A percentile compares a stretch with the other conserved stretches of the same genome.
Conservation (phyloP, 305 asterid species). For the Fraxinus xanthoxyloides region DNA sequence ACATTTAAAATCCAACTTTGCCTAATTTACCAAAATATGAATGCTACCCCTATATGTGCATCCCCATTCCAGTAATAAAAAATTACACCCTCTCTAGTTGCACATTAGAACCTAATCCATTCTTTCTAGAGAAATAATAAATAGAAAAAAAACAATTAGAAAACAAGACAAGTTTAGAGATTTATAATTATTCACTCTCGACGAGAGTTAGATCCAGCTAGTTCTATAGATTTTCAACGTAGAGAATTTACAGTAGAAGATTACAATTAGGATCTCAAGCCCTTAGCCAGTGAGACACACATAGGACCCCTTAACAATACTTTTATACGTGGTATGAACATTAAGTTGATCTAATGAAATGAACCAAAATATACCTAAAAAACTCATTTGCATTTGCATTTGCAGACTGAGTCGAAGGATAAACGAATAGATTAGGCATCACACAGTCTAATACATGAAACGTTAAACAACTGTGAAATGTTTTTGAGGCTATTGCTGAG, state of each 20-base stretch:
- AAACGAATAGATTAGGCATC: neutral
- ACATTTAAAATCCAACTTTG: too few species aligned
- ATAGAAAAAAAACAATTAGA: neutral
- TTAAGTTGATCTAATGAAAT: neutral
- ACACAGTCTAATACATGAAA: neutral
- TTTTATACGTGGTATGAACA: too few species aligned
- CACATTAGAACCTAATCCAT: neutral
- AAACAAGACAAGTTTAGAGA: neutral
- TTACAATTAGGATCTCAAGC: neutral
- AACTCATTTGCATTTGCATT: neutral
- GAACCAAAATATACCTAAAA: neutral
- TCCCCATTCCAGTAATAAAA: neutral
- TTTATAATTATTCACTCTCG: neutral
- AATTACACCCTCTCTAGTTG: neutral
- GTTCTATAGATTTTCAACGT: neutral
- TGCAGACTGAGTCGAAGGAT: neutral
- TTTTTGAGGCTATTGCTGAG: conserved; percentile 52
- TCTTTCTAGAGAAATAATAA: neutral
- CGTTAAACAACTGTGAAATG: neutral
- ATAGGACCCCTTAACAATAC: neutral
- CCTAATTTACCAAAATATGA: neutral
- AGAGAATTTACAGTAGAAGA: too few species aligned
- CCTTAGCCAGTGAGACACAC: neutral
- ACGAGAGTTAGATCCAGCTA: neutral
- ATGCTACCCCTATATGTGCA: neutral